Evolutionary conservation across 148 eudicot species (phyloP), one percentile per base, ranked within the genome.

Genomic region (Heliamphora exappendiculata): DNA sequence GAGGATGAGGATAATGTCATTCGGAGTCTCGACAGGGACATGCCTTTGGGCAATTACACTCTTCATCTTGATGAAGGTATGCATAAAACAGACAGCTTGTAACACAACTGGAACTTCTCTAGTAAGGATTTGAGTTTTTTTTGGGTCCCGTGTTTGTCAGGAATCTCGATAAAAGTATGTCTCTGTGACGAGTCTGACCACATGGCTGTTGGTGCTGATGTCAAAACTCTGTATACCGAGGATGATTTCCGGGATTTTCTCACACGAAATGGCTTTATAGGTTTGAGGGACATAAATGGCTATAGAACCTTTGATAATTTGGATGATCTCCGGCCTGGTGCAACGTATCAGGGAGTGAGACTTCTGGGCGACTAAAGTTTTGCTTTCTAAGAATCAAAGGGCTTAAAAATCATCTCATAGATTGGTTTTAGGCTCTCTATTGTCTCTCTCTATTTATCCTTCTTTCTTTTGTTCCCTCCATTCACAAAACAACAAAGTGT

Each of bases 51-150:
- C 34, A 80, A 65, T 31, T 91, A 89, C 71, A 78, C 82, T 73
- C 89, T 89, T 63, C 91, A 85, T 75, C 81, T 91, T 63, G 93
- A 91, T 73, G 90, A 85, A 75, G 96, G 96, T 89, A 81, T n/a
- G n/a, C n/a, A n/a, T 17, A 13, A 44, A 29, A 7, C 17, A n/a
- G 45, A 28, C 45, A 58, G 36, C 22, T 9, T 58, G 57, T 16
- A 7, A 42, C 28, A 39, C 16, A 7, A 4, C 13, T 70, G 22
- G 13, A 74, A 44, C 19, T 59, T 19, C 41, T 0, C 7, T 44
- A 17, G 36, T 44, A 22, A 17, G 34, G 9, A 39, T 58, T 39
- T 39, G 49, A 73, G 51, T 0, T 50, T 34, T 53, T 24, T n/a
- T 68, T 22, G n/a, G n/a, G 4, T 28, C 29, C 28, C 5, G 26